Evolutionary conservation across 2,329 filamentous ascomycete genomes (phyloP).

Genomic region (Leptographium lundbergii): DNA sequence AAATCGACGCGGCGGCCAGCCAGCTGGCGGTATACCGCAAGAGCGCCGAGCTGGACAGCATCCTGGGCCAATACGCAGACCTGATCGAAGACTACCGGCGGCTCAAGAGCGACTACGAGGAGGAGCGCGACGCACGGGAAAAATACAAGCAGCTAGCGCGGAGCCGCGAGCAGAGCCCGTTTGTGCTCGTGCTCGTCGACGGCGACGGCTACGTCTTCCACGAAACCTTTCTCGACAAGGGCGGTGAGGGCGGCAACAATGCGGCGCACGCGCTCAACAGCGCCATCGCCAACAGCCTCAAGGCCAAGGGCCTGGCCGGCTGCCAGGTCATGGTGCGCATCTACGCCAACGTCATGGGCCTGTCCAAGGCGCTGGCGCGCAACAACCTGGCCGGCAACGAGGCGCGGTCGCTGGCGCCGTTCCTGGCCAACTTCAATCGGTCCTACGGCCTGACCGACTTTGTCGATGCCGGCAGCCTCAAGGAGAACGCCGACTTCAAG

Average conservation of each 20-base stretch:
- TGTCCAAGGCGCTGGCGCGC: conserved; percentile 37
- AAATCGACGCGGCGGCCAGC: conserved; percentile 9
- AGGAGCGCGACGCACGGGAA: conserved; percentile 39
- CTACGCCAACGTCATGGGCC: conserved; percentile 40
- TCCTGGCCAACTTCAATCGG: conserved; percentile 43
- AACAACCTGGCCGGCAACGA: conserved; percentile 37
- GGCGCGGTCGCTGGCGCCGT: conserved; percentile 41
- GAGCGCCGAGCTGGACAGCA: conserved; percentile 2
- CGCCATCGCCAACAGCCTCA: conserved; percentile 32
- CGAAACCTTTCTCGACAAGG: conserved; percentile 32
- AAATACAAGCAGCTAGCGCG: conserved; percentile 40
- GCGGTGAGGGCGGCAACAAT: conserved; percentile 39
- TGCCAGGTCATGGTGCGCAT: conserved; percentile 42
- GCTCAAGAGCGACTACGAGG: conserved; percentile 44
- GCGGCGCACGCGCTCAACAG: conserved; percentile 42
- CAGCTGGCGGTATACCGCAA: conserved; percentile 9
- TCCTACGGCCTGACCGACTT: conserved; percentile 47
- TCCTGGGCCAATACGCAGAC: conserved; percentile 16
- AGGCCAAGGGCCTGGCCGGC: conserved; percentile 32
- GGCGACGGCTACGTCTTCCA: conserved; percentile 49
- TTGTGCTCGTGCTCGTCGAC: conserved; percentile 48
- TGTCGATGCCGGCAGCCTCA: conserved; percentile 47
- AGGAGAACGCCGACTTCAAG: conserved; percentile 48
- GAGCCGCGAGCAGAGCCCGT: conserved; percentile 39
- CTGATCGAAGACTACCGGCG: conserved; percentile 41